A percentile compares a stretch with the other conserved stretches of the same genome.
phyloP scores from a whole-genome alignment of 306 rosid species.

The Vachellia collinsii region DNA sequence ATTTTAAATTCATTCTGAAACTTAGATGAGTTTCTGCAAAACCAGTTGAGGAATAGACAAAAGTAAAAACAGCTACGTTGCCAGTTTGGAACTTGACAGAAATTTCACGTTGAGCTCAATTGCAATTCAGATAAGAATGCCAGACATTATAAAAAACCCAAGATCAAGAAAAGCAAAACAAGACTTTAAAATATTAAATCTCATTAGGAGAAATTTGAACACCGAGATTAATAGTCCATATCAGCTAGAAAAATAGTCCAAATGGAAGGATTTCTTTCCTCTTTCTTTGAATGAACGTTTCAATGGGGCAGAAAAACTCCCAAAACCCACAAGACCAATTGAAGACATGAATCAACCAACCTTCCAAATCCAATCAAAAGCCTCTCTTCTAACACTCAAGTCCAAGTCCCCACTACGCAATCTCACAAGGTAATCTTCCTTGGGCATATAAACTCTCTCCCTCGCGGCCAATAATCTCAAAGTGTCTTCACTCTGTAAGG shows the following conservation, averaged over 20 bases:
- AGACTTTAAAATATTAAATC: background rate
- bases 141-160: slow-evolving; percentile 24
- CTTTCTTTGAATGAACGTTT: slow-evolving; percentile 10
- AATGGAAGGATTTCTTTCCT: background rate
- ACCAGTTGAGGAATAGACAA: background rate
- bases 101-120: background rate
- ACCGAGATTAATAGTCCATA: slow-evolving; percentile 5
- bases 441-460: slow-evolving; percentile 67
- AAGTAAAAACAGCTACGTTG: background rate
- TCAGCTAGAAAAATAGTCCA: background rate
- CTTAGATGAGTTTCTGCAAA: background rate
- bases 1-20: background rate
- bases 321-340: slow-evolving; percentile 34
- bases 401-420: slow-evolving; percentile 67
- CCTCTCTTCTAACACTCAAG: slow-evolving; percentile 59
- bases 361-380: slow-evolving; percentile 86
- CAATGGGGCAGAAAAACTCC: slow-evolving; percentile 6
- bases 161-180: background rate
- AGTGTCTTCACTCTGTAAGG: slow-evolving; percentile 51
- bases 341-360: slow-evolving; percentile 50
- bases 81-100: background rate
- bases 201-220: slow-evolving; percentile 10
- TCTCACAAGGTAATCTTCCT: slow-evolving; percentile 61
- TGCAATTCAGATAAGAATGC: slow-evolving; percentile 13
- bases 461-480: slow-evolving; percentile 53